A percentile compares a stretch with the other conserved stretches of the same genome.
Evolutionary conservation across 78 protist genomes (phyloP).

Genomic region (Dictyostelium discoideum): DNA sequence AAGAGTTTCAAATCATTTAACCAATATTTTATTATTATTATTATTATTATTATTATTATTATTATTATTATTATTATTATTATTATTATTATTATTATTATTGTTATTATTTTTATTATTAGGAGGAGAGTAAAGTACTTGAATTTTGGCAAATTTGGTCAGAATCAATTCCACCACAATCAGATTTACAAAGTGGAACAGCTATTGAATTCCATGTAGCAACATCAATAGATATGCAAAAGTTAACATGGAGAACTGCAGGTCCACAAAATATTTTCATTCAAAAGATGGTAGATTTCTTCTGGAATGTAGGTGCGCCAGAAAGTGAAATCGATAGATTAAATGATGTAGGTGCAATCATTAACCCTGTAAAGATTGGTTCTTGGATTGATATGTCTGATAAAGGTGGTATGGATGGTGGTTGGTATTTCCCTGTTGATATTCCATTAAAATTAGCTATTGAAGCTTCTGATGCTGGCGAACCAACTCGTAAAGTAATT

Average conservation of each 20-base stretch:
- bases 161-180: constrained; percentile 80
- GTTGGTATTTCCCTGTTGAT: constrained; percentile 91
- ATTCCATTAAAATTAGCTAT: constrained; percentile 82
- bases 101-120: background rate
- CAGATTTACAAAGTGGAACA: constrained; percentile 79
- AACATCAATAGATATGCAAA: constrained; percentile 86
- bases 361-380: constrained; percentile 88
- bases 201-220: constrained; percentile 84
- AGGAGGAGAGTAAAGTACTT: constrained; percentile 72
- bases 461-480: constrained; percentile 86
- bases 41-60: too few species aligned
- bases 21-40: background rate
- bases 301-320: constrained; percentile 92
- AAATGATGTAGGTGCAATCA: constrained; percentile 88
- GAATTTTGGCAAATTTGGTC: constrained; percentile 84
- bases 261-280: constrained; percentile 88
- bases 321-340: constrained; percentile 85
- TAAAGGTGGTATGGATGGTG: constrained; percentile 90
- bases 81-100: too few species aligned
- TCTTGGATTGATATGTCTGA: constrained; percentile 88
- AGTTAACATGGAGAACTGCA: constrained; percentile 86
- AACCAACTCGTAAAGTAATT: constrained; percentile 70
- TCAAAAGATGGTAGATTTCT: constrained; percentile 90
- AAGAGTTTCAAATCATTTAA: too few species aligned
- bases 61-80: too few species aligned